phyloP scores from a whole-genome alignment of 2,329 filamentous ascomycete species.

The Penicillium sp. region DNA sequence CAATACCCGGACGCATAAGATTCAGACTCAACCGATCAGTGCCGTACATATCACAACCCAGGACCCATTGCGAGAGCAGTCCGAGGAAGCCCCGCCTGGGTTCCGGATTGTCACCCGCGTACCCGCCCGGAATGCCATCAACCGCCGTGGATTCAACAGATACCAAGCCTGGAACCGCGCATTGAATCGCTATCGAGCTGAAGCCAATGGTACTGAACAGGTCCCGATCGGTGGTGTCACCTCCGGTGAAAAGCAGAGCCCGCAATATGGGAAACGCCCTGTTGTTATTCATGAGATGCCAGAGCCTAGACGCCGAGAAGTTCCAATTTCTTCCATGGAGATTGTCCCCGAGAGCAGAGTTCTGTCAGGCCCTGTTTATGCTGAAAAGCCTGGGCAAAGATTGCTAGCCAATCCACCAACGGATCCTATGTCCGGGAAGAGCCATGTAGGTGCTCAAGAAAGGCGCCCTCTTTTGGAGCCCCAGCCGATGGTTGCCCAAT shows the following conservation, averaged over 20 bases:
- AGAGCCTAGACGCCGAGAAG: constrained; percentile 22
- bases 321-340: constrained; percentile 21
- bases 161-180: constrained; percentile 56
- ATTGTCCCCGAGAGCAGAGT: constrained; percentile 20
- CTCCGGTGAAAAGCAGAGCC: constrained; percentile 25
- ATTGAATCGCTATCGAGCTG: constrained; percentile 47
- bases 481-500: constrained; percentile 17
- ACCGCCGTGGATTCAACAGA: constrained; percentile 54
- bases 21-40: constrained; percentile 41
- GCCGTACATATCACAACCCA: constrained; percentile 29
- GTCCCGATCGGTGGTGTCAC: constrained; percentile 16
- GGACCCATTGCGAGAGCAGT: constrained; percentile 36
- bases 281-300: constrained; percentile 25
- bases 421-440: constrained; percentile 16
- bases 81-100: constrained; percentile 45
- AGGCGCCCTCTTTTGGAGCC: constrained; percentile 20
- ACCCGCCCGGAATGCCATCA: constrained; percentile 43
- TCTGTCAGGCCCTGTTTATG: constrained; percentile 22
- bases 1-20: constrained; percentile 42
- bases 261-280: constrained; percentile 29
- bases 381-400: constrained; percentile 22
- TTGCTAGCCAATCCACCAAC: constrained; percentile 17
- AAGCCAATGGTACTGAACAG: constrained; percentile 28
- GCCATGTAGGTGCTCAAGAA: constrained; percentile 24
- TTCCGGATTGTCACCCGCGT: constrained; percentile 44